Evolutionary conservation across 768 basidiomycete species (phyloP).

Genomic region (Tulasnella sp.): DNA sequence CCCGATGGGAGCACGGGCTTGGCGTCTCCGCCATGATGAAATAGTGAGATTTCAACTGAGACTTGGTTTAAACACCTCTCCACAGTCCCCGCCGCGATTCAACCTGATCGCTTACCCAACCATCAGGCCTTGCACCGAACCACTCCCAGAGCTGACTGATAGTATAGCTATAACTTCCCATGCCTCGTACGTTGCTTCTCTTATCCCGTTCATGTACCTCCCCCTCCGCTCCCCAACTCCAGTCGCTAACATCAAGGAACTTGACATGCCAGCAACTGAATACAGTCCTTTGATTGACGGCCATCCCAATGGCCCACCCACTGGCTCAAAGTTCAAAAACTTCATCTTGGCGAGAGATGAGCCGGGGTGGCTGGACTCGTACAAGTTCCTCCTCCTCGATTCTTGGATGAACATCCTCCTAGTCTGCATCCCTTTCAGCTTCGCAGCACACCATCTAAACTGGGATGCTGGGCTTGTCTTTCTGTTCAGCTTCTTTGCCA

Average conservation of each 20-base stretch:
- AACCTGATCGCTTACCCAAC: neutral
- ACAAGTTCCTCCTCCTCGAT: slow-evolving; percentile 47
- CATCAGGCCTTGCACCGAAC: no score
- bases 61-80: neutral
- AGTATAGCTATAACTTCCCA: neutral
- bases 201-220: neutral
- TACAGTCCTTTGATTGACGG: slow-evolving; percentile 8
- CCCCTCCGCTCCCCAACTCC: neutral
- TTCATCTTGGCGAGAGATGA: slow-evolving; percentile 37
- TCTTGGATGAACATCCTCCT: slow-evolving; percentile 69
- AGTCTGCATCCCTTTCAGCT: slow-evolving; percentile 65
- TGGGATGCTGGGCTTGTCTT: slow-evolving; percentile 76
- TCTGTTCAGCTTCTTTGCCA: slow-evolving; percentile 65
- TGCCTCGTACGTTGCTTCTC: neutral
- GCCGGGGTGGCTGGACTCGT: slow-evolving; percentile 49
- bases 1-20: no score
- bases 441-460: slow-evolving; percentile 47
- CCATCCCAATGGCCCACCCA: neutral
- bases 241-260: neutral
- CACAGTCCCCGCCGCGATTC: neutral
- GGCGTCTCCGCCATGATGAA: no score
- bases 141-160: no score
- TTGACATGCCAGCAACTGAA: neutral
- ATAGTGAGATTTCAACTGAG: neutral
- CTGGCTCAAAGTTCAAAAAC: neutral